Conservation (phyloP, 805 yeast genomes). For the Yamadazyma philogaea region DNA sequence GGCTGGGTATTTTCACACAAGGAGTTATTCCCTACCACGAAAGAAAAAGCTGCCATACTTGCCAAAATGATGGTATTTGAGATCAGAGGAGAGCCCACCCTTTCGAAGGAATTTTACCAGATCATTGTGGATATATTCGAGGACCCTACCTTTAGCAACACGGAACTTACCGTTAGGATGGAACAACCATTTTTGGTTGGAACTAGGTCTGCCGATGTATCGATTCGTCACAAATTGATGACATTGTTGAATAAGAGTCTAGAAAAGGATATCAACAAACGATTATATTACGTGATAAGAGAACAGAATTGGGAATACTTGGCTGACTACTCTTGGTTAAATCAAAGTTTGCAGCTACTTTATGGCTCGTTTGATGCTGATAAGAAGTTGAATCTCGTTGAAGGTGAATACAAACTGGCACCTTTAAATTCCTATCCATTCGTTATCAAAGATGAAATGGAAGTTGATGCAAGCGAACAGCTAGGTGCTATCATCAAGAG, state of each 20-base stretch:
- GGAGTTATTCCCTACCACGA: conserved; percentile 88
- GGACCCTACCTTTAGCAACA: conserved; percentile 68
- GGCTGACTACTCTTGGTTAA: conserved; percentile 91
- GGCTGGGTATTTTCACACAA: conserved; percentile 84
- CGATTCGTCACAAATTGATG: conserved; percentile 76
- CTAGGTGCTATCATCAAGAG: conserved; percentile 21
- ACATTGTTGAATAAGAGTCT: conserved; percentile 71
- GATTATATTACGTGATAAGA: conserved; percentile 81
- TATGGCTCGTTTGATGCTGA: conserved; percentile 70
- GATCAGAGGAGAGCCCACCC: conserved; percentile 75
- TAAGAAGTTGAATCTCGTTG: conserved; percentile 43
- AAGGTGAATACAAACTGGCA: conserved; percentile 52
- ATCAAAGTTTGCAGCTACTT: conserved; percentile 84
- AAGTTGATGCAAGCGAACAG: conserved; percentile 23
- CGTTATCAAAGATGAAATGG: conserved; percentile 25
- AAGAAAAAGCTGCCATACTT: conserved; percentile 92
- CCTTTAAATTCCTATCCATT: conserved; percentile 44
- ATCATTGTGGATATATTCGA: conserved; percentile 86
- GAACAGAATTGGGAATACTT: conserved; percentile 97
- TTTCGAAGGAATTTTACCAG: conserved; percentile 75
- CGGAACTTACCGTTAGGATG: conserved; percentile 90
- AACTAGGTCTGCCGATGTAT: conserved; percentile 75
- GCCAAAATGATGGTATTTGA: conserved; percentile 94
- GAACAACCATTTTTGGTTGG: conserved; percentile 97
- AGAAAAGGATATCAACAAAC: conserved; percentile 71